Conservation (phyloP, 2,329 filamentous ascomycete genomes). For the Aulographum hederae region DNA sequence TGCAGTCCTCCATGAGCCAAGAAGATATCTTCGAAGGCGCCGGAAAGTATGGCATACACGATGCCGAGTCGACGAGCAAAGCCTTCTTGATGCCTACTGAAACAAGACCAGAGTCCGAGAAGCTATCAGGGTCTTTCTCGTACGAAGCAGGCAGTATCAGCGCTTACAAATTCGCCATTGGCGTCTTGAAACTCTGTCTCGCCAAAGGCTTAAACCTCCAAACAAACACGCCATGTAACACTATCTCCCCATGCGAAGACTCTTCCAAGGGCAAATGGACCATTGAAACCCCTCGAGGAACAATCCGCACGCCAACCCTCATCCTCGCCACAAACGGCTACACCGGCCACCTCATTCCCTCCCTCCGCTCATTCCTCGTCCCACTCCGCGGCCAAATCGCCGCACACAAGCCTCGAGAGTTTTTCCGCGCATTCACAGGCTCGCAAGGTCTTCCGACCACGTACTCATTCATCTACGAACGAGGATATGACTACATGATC, state of each 20-base stretch:
- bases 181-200: constrained; percentile 27
- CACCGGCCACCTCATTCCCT: constrained; percentile 9
- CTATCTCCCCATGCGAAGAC: constrained; percentile 8
- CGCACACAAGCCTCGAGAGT: neutral
- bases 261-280: constrained; percentile 6
- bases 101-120: too few species aligned
- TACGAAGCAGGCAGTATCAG: constrained; percentile 27
- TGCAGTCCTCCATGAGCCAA: constrained; percentile 25
- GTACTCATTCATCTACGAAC: constrained; percentile 42
- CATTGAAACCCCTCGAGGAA: constrained; percentile 9
- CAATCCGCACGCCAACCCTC: constrained; percentile 9
- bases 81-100: constrained; percentile 19
- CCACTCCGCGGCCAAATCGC: constrained; percentile 21
- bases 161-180: constrained; percentile 22
- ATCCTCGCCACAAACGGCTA: constrained; percentile 14
- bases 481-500: constrained; percentile 51
- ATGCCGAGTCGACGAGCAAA: constrained; percentile 21
- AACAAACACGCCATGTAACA: constrained; percentile 28
- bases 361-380: constrained; percentile 14
- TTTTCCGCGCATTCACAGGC: too few species aligned
- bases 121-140: constrained; percentile 27
- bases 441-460: constrained; percentile 25
- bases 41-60: constrained; percentile 26
- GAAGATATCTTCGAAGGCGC: constrained; percentile 24
- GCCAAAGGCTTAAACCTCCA: constrained; percentile 30